Percentiles rank a stretch among this genome's conserved stretches.
Conservation (phyloP, 371 early-diverging fungal species). For the Mucor plumbeus region DNA sequence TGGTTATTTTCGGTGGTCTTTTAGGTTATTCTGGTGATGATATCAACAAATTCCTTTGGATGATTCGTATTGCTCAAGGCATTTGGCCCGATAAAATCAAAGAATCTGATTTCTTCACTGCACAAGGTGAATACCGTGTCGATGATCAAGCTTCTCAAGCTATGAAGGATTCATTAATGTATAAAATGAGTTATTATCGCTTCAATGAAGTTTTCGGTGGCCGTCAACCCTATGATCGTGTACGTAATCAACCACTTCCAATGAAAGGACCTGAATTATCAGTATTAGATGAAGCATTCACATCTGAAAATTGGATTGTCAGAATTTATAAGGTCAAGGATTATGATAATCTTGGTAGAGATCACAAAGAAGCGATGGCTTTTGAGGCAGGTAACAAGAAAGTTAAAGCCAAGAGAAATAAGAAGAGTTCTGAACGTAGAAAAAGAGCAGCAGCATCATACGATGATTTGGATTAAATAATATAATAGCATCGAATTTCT, state of each 20-base stretch:
- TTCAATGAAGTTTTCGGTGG: constrained; percentile 88
- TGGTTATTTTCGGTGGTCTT: constrained; percentile 95
- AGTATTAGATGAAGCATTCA: constrained; percentile 91
- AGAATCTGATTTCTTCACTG: constrained; percentile 88
- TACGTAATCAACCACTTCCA: constrained; percentile 82
- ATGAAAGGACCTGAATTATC: constrained; percentile 79
- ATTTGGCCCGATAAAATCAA: constrained; percentile 94
- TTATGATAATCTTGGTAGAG: constrained; percentile 88
- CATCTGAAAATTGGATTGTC: constrained; percentile 94
- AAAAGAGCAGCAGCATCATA: constrained; percentile 40
- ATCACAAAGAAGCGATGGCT: constrained; percentile 70
- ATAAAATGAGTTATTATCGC: constrained; percentile 96
- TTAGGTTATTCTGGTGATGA: constrained; percentile 98
- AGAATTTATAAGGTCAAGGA: constrained; percentile 96
- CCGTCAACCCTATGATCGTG: constrained; percentile 81
- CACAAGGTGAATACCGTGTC: constrained; percentile 91
- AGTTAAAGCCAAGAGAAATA: constrained; percentile 39
- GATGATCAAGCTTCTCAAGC: constrained; percentile 89
- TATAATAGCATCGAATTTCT: background rate
- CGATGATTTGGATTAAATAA: constrained; percentile 34
- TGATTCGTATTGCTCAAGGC: constrained; percentile 97
- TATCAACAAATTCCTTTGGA: constrained; percentile 99
- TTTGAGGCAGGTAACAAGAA: constrained; percentile 66
- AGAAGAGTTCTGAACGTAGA: constrained; percentile 53
- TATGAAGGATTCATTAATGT: constrained; percentile 93